Base-by-base conservation (phyloP, 306 rosid species). In the Senna siamea region DNA sequence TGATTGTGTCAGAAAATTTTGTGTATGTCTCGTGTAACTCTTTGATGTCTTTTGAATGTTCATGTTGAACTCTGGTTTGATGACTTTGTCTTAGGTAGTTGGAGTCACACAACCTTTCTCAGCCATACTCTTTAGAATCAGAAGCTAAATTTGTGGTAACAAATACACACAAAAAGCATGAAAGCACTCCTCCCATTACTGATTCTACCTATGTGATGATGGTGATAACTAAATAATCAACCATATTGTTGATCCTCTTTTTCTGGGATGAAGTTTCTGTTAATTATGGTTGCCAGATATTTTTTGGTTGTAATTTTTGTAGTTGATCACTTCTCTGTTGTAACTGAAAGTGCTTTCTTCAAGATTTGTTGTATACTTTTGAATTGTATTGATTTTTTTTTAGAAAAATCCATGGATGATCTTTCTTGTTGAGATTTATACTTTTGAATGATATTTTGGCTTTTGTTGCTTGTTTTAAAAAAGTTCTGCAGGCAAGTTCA, bases 21-120 rank as follows among this genome's bases (percentile, higher is more conserved):
- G 76, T 22, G 23, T 72, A 9, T 38, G 43, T 19, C 59, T 66
- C 59, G 55, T 44, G 41, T 60, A 54, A 63, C 55, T 73, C 47
- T 62, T 69, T 40, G 14, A 40, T 9, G 59, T 59, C 54, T 43
- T 64, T 54, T 26, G 37, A 70, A 62, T 73, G 73, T 84, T 50
- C 62, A 22, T 55, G 50, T 40, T 52, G 68, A 50, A 13, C 41
- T 75, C 63, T 51, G 69, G 69, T 83, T 69, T 63, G 58, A 70
- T 56, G 34, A 54, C 64, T 68, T 57, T 19, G 26, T 34, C 44
- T 48, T 68, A 30, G 67, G 65, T 10, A 50, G 66, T 51, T 64
- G 54, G 56, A 48, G 54, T 67, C 35, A 51, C 50, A 59, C 28
- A 66, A 66, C 26, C 51, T 81, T 72, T 72, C 40, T 30, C 65